phyloP scores from a whole-genome alignment of 2,329 filamentous ascomycete species.

The Ceratocystis destructans region DNA sequence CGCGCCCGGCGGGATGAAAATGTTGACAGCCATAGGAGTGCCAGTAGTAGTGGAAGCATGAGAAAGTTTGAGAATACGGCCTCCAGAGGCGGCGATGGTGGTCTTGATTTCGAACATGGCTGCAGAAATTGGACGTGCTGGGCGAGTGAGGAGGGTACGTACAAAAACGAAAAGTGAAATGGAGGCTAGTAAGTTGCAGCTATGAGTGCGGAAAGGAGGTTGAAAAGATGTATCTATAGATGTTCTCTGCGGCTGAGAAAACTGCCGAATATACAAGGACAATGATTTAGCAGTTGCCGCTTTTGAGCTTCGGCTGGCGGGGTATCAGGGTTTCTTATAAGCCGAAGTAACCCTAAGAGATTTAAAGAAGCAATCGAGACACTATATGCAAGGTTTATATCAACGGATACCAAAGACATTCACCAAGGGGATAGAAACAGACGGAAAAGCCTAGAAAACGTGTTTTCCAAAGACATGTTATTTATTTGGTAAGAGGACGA shows the following conservation, averaged over 20 bases:
- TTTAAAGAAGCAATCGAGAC: not conserved
- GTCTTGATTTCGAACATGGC: constrained; percentile 80
- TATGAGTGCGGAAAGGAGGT: not conserved
- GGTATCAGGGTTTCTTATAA: constrained; percentile 3
- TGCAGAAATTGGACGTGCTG: no score
- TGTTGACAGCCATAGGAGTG: constrained; percentile 83
- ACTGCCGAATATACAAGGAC: not conserved
- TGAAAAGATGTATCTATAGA: not conserved
- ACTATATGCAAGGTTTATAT: not conserved
- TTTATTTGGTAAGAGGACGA: not conserved
- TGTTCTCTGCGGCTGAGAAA: not conserved
- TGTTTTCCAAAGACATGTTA: not conserved
- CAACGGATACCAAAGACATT: not conserved
- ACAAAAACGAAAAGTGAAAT: not conserved
- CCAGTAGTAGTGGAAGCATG: constrained; percentile 67
- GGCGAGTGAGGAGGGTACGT: not conserved
- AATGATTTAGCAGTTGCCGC: not conserved
- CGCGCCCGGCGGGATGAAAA: constrained; percentile 73
- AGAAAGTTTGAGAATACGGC: constrained; percentile 84
- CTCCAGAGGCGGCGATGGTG: constrained; percentile 82
- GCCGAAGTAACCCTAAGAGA: not conserved
- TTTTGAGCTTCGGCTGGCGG: constrained; percentile 2
- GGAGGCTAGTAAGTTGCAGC: not conserved
- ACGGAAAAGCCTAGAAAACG: not conserved
- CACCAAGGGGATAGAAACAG: not conserved